phyloP scores from a whole-genome alignment of 2,329 filamentous ascomycete genomes.

The Claviceps purpurea region DNA sequence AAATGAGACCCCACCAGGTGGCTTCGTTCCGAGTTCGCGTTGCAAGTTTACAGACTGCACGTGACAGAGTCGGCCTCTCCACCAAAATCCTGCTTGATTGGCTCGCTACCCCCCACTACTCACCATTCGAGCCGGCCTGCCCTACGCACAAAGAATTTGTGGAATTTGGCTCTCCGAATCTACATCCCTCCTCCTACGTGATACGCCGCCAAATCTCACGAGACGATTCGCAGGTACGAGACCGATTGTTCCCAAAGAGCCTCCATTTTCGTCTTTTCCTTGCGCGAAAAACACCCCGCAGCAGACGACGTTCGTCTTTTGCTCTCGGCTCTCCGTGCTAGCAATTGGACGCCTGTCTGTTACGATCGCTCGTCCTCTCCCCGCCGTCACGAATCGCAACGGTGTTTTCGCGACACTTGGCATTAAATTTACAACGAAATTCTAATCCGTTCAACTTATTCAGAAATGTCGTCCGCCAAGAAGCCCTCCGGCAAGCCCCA shows the following conservation, averaged over 20 bases:
- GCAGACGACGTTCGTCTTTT: neutral
- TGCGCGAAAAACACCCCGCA: neutral
- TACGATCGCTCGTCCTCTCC: neutral
- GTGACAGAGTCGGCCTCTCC: conserved; percentile 10
- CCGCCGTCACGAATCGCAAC: conserved; percentile 3
- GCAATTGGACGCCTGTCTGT: neutral
- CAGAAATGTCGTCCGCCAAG: conserved; percentile 30
- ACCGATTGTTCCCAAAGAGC: conserved; percentile 10
- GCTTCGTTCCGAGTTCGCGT: neutral
- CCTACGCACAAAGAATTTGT: conserved; percentile 31
- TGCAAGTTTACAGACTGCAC: conserved; percentile 10
- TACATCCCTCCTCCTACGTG: conserved; percentile 19
- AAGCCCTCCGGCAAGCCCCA: conserved; percentile 29
- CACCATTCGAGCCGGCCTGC: conserved; percentile 25
- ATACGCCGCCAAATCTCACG: conserved; percentile 23
- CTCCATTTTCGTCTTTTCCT: neutral
- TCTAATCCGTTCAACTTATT: conserved; percentile 14
- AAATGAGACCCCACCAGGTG: neutral
- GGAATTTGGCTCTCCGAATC: conserved; percentile 24
- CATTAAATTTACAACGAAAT: neutral
- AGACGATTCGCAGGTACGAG: conserved; percentile 31
- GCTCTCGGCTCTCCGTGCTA: neutral
- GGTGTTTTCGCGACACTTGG: neutral
- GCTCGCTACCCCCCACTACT: conserved; percentile 20
- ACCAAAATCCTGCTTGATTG: conserved; percentile 17